Evolutionary conservation across 441 rosid genomes (phyloP).

Genomic region (Gossypium aridum): DNA sequence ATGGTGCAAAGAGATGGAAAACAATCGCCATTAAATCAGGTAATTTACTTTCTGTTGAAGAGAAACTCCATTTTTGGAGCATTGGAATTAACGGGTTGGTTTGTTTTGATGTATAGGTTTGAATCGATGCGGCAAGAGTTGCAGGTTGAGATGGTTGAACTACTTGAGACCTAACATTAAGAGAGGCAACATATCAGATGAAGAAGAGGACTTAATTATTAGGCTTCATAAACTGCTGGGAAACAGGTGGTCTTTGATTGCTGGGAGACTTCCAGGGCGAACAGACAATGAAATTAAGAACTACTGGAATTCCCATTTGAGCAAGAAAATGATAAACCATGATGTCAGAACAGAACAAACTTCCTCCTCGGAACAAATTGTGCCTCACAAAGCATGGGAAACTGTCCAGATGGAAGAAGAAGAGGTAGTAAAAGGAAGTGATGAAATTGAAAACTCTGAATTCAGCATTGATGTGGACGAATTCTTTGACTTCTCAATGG

Average conservation of each 20-base stretch:
- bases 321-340: slow-evolving; percentile 33
- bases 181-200: slow-evolving; percentile 63
- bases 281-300: slow-evolving; percentile 49
- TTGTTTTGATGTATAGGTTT: slow-evolving; percentile 27
- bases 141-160: slow-evolving; percentile 62
- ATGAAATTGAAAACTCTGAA: not conserved
- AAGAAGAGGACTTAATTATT: slow-evolving; percentile 57
- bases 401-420: not conserved
- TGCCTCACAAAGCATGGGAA: not conserved
- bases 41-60: not conserved
- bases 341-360: slow-evolving; percentile 15
- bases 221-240: slow-evolving; percentile 64
- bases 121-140: slow-evolving; percentile 58
- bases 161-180: slow-evolving; percentile 60
- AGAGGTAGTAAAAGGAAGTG: not conserved
- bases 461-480: slow-evolving; percentile 24
- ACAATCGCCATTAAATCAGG: slow-evolving; percentile 36
- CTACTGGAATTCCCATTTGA: slow-evolving; percentile 47
- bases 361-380: not conserved
- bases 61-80: not conserved
- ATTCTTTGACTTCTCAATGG: slow-evolving; percentile 35
- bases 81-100: not conserved
- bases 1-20: slow-evolving; percentile 40
- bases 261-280: slow-evolving; percentile 48
- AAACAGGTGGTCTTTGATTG: slow-evolving; percentile 55